Evolutionary conservation across 176 grass and related monocot species (phyloP), one percentile per base, ranked within the genome.

Genomic region (Leersia perrieri): DNA sequence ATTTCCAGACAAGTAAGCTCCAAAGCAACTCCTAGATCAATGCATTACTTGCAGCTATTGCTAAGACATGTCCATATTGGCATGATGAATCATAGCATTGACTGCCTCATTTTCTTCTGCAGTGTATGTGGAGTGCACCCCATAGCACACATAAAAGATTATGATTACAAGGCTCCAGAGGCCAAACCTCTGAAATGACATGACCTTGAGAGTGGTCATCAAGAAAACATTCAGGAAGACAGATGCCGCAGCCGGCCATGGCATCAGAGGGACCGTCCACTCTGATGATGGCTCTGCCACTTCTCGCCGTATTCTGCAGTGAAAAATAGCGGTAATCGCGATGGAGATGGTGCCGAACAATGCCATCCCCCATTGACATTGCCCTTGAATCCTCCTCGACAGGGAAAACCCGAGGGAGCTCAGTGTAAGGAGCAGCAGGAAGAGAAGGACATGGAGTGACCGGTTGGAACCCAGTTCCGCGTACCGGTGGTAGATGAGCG

Each of bases 151-250:
- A 44, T 98, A 98, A 68, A 93, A 88, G 63, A 91, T 28, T 26
- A 86, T 83, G 36, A 80, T 83, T 3, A 86, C 70, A 25, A 80
- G 42, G 45, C 89, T 87, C 84, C 92, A 98, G 60, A 95, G 75
- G 11, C 79, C 88, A 33, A 98, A 98, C 66, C 96, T 87, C 70
- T 82, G 73, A 34, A 89, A 98, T 31, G 96, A 95, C 55, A 78
- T 89, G 36, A 77, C 30, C n/a, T 90, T 89, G 42, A 98, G 88
- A 2, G 88, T 88, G 73, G 92, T 88, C 70, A 98, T 88, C 75
- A 98, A 69, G 86, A 98, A 95, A 42, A 98, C 72, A 33, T 98
- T 98, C 40, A 98, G 83, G 62, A 95, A 93, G 76, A 95, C 86
- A 3, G 96, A 98, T 57, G 88, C 55, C 27, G 96, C 92, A 30